phyloP scores from a whole-genome alignment of 768 basidiomycete genomes.

The Boletus bicolor region DNA sequence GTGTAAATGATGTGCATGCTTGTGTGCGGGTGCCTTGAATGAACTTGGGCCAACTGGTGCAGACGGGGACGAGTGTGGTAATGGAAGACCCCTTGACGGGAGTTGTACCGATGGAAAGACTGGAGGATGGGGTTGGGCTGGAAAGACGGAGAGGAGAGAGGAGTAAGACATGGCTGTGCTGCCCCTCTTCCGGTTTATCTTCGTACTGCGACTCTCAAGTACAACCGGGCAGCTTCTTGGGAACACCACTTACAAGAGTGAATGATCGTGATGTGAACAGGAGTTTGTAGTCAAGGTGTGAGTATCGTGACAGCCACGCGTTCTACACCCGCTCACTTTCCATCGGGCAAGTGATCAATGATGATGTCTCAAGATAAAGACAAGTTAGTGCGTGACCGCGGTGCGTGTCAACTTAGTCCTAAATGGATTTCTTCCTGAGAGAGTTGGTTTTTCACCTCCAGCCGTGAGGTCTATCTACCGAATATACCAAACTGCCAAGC shows the following conservation, averaged over 20 bases:
- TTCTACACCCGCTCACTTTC: background rate
- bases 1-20: conserved; percentile 85
- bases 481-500: no score
- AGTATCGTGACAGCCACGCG: background rate
- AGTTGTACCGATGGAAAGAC: conserved; percentile 16
- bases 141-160: conserved; percentile 22
- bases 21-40: conserved; percentile 76
- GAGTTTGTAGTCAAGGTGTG: background rate
- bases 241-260: background rate
- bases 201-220: conserved; percentile 8
- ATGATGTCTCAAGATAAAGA: no score
- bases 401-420: no score
- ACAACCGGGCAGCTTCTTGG: background rate
- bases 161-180: conserved; percentile 28
- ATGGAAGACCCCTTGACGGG: background rate
- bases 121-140: conserved; percentile 18
- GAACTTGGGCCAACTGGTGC: conserved; percentile 18
- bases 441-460: no score
- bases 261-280: background rate
- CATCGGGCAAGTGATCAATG: no score
- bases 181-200: conserved; percentile 19
- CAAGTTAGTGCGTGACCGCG: no score
- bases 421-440: no score
- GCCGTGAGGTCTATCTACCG: no score
- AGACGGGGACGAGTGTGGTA: conserved; percentile 16